Conservation (phyloP, 78 protist species). For the Cavenderia fasciculata region DNA sequence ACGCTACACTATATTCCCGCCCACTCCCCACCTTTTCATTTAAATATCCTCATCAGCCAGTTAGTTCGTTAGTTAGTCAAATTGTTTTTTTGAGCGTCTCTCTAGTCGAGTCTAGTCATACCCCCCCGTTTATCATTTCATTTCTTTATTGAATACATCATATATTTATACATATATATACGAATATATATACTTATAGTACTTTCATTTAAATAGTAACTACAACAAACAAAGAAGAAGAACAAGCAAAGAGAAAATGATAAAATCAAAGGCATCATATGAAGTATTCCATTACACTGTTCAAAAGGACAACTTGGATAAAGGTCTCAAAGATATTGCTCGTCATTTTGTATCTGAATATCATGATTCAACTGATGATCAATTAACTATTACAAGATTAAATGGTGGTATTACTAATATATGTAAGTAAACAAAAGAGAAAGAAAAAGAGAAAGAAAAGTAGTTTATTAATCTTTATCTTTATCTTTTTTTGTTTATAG, state of each 20-base stretch:
- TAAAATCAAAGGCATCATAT: conserved; percentile 48
- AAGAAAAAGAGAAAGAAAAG: background rate
- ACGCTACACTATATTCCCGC: too few relatives aligned
- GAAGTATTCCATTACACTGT: conserved; percentile 73
- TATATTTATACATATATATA: too few relatives aligned
- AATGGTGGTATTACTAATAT: conserved; percentile 81
- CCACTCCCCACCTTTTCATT: too few relatives aligned
- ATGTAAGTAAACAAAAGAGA: conserved; percentile 22
- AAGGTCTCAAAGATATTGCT: conserved; percentile 59
- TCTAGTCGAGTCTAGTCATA: too few relatives aligned
- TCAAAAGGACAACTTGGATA: conserved; percentile 44
- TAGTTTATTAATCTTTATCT: background rate
- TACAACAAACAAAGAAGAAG: too few relatives aligned
- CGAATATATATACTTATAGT: too few relatives aligned
- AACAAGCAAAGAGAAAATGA: conserved; percentile 7
- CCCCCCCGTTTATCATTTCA: too few relatives aligned
- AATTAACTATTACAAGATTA: conserved; percentile 45
- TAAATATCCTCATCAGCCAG: too few relatives aligned
- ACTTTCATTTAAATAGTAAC: too few relatives aligned
- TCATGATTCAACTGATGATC: conserved; percentile 47
- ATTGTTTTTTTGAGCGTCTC: too few relatives aligned
- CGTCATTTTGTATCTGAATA: conserved; percentile 72
- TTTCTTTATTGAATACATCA: too few relatives aligned
- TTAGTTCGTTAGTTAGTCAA: too few relatives aligned
- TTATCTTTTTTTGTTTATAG: background rate